These are phyloP conservation scores for Thelephora aurantiotincta DNA, from an alignment of 768 basidiomycete genomes.

Conservation along the genomic window DNA sequence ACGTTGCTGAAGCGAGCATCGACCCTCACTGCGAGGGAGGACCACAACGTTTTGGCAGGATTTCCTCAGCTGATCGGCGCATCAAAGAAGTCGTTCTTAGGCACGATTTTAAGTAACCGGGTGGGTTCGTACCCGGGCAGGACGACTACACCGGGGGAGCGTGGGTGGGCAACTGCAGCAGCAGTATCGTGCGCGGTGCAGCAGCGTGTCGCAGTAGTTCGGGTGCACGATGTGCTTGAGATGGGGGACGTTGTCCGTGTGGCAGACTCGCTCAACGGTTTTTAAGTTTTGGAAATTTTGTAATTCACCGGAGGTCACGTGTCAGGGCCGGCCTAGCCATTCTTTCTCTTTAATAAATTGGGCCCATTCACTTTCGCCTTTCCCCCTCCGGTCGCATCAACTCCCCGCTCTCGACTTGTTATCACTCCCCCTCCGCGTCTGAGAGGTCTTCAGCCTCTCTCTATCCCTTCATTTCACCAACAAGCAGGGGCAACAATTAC, in stretches of 20 bases:
- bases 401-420: too few relatives aligned
- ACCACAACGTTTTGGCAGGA: constrained; percentile 37
- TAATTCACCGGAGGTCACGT: too few relatives aligned
- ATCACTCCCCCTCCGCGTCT: too few relatives aligned
- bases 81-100: constrained; percentile 79
- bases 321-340: too few relatives aligned
- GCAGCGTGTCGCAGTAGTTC: constrained; percentile 54
- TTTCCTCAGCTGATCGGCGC: constrained; percentile 62
- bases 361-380: too few relatives aligned
- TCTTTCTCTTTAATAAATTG: too few relatives aligned
- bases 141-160: constrained; percentile 45
- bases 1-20: constrained; percentile 42
- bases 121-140: constrained; percentile 31
- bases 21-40: constrained; percentile 28
- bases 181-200: constrained; percentile 62
- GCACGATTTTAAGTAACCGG: constrained; percentile 38
- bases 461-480: too few relatives aligned
- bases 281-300: neutral
- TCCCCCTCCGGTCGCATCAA: too few relatives aligned
- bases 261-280: constrained; percentile 16
- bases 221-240: constrained; percentile 71
- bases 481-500: too few relatives aligned
- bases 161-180: constrained; percentile 70
- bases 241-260: constrained; percentile 65
- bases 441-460: too few relatives aligned